Evolutionary conservation across 1,284 basidiomycete genomes (phyloP).

Genomic region (Ceraceosorus bombacis): DNA sequence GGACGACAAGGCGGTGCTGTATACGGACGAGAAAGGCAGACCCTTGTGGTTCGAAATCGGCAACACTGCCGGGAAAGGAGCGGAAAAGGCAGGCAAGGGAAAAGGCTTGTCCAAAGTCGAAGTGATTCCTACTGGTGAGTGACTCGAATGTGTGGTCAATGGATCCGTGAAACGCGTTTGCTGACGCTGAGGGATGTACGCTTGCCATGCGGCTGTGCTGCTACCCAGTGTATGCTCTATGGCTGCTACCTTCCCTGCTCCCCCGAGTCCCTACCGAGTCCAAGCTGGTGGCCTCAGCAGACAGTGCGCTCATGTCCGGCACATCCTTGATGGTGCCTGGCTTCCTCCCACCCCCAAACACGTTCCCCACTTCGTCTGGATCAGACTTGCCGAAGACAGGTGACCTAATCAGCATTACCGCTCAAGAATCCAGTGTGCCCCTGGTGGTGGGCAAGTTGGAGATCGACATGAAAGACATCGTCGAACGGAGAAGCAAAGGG

Average conservation of each 20-base stretch:
- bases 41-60: constrained; percentile 11
- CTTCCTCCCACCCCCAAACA: constrained; percentile 5
- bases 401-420: constrained; percentile 6
- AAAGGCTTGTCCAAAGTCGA: not conserved
- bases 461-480: constrained; percentile 7
- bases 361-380: constrained; percentile 2
- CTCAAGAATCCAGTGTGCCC: constrained; percentile 1
- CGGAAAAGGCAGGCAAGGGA: constrained; percentile 3
- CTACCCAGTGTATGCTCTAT: constrained; percentile 4
- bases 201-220: not conserved
- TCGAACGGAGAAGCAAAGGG: not conserved
- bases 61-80: constrained; percentile 4
- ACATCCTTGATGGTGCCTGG: constrained; percentile 10
- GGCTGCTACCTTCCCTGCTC: constrained; percentile 4
- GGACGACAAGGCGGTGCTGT: constrained; percentile 10
- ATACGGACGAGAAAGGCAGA: constrained; percentile 7
- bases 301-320: constrained; percentile 6
- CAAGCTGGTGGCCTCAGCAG: constrained; percentile 1
- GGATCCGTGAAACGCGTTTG: too few relatives aligned
- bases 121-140: constrained; percentile 3
- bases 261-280: constrained; percentile 9
- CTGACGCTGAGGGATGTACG: not conserved
- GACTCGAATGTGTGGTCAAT: not conserved
- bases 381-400: not conserved
- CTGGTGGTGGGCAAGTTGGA: constrained; percentile 6